phyloP scores from a whole-genome alignment of 345 rosid genomes.

The Ceriops decandra region DNA sequence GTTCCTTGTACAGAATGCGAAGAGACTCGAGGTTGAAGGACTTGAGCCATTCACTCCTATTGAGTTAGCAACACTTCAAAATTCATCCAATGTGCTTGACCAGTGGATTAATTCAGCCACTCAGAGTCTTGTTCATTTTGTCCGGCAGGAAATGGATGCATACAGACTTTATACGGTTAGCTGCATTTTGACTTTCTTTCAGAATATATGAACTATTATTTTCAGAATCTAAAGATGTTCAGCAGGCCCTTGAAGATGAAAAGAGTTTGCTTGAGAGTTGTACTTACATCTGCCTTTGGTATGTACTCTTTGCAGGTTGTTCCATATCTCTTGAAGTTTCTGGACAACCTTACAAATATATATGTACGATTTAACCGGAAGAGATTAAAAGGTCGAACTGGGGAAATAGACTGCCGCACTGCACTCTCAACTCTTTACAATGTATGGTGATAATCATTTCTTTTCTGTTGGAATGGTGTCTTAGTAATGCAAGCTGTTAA shows the following conservation, averaged over 20 bases:
- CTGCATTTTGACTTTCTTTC: not conserved
- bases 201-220: not conserved
- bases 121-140: constrained; percentile 94
- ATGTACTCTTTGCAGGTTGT: constrained; percentile 57
- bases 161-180: constrained; percentile 94
- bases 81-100: constrained; percentile 84
- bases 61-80: constrained; percentile 52
- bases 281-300: not conserved
- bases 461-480: constrained; percentile 5
- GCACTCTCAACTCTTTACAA: constrained; percentile 90
- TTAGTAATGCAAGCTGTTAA: not conserved
- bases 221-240: not conserved
- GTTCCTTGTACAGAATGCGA: constrained; percentile 95
- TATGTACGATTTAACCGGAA: constrained; percentile 97
- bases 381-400: constrained; percentile 94
- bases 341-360: constrained; percentile 91
- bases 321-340: constrained; percentile 89
- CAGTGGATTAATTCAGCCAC: constrained; percentile 99
- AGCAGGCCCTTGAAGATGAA: not conserved
- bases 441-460: constrained; percentile 40
- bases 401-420: constrained; percentile 78
- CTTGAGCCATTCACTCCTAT: constrained; percentile 62
- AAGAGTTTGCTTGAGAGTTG: not conserved
- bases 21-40: constrained; percentile 93
- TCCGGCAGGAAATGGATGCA: constrained; percentile 82